Evolutionary conservation across 106 monocot species (phyloP).

Genomic region (Posidonia australis): DNA sequence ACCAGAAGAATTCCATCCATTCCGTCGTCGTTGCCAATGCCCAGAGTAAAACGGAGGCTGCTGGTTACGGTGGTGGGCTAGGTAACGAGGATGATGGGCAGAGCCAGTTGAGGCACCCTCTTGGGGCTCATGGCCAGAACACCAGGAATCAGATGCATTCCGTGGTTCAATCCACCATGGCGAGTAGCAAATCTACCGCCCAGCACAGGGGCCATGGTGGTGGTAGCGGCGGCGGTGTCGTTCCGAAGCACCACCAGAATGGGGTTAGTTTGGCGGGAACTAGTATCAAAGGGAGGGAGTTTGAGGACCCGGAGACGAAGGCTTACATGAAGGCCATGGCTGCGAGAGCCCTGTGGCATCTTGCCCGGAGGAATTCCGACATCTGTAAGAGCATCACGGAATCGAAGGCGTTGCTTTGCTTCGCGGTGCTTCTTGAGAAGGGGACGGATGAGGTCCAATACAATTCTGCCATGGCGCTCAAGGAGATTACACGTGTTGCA

Average conservation of each 20-base stretch:
- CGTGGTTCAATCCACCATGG: constrained; percentile 40
- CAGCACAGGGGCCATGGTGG: background rate
- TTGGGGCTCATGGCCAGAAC: constrained; percentile 4
- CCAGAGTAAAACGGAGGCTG: background rate
- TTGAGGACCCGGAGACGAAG: constrained; percentile 60
- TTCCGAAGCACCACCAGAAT: constrained; percentile 6
- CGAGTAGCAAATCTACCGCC: constrained; percentile 13
- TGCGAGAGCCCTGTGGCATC: constrained; percentile 54
- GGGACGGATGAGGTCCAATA: constrained; percentile 60
- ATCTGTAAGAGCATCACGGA: constrained; percentile 92
- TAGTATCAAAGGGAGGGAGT: constrained; percentile 48
- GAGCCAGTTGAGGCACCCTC: constrained; percentile 8
- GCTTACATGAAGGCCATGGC: constrained; percentile 58
- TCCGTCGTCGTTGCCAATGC: constrained; percentile 31
- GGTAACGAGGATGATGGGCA: constrained; percentile 1
- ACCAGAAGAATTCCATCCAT: constrained; percentile 47
- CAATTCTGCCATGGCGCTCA: constrained; percentile 82
- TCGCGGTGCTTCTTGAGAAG: constrained; percentile 81
- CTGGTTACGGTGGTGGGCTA: background rate
- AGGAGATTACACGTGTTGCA: constrained; percentile 72
- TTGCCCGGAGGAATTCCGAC: constrained; percentile 47
- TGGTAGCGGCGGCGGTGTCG: too few relatives aligned
- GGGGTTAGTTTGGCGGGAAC: constrained; percentile 18
- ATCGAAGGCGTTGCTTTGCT: constrained; percentile 82
- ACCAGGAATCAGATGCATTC: constrained; percentile 35